Evolutionary conservation across 1,139 yeast species (phyloP).

Genomic region (Zygosaccharomyces pseudobailii): DNA sequence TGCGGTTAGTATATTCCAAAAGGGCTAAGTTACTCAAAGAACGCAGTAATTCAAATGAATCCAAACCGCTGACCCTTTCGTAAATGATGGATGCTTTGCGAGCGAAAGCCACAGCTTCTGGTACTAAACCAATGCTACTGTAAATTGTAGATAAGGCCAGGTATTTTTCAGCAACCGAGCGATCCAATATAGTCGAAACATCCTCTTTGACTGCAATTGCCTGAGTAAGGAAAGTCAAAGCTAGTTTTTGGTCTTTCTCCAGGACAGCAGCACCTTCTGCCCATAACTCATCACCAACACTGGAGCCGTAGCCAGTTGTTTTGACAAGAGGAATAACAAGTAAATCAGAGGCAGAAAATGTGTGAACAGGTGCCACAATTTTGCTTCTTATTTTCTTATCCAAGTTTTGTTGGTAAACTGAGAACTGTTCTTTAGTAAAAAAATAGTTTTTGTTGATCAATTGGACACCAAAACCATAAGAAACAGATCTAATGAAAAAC

Average conservation of each 20-base stretch:
- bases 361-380: constrained; percentile 29
- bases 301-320: constrained; percentile 61
- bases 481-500: constrained; percentile 64
- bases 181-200: constrained; percentile 75
- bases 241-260: constrained; percentile 40
- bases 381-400: constrained; percentile 37
- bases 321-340: constrained; percentile 71
- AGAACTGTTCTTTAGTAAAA: constrained; percentile 44
- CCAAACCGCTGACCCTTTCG: constrained; percentile 79
- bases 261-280: constrained; percentile 61
- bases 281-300: constrained; percentile 72
- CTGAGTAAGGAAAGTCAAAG: constrained; percentile 59
- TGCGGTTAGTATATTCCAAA: constrained; percentile 59
- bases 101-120: constrained; percentile 62
- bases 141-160: constrained; percentile 61
- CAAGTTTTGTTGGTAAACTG: constrained; percentile 36
- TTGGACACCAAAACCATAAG: constrained; percentile 81
- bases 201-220: constrained; percentile 74
- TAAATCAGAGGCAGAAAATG: constrained; percentile 60
- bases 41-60: constrained; percentile 70
- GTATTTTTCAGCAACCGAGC: constrained; percentile 71
- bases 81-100: constrained; percentile 68
- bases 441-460: constrained; percentile 48
- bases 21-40: constrained; percentile 71
- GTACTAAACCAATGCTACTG: constrained; percentile 53